Conservation (phyloP, 768 basidiomycete species). For the Candolleomyces aberdarensis region DNA sequence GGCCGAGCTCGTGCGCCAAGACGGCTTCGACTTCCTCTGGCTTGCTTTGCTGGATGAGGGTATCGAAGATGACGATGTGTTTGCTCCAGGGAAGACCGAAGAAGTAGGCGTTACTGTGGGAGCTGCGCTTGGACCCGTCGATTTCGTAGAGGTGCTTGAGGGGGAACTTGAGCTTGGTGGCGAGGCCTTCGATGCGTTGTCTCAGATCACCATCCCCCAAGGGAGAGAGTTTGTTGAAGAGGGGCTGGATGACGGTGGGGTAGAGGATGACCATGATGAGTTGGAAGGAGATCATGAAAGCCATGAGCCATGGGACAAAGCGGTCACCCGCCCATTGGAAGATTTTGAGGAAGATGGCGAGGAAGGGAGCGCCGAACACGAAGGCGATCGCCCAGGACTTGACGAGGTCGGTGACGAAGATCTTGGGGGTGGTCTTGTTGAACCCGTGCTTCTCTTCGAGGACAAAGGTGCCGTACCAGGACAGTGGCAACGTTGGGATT, state of each 20-base stretch:
- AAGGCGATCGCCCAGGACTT: conserved; percentile 76
- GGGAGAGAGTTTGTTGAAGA: conserved; percentile 97
- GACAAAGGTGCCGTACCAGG: conserved; percentile 86
- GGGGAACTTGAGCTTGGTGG: conserved; percentile 84
- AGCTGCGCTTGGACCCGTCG: conserved; percentile 93
- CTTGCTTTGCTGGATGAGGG: conserved; percentile 87
- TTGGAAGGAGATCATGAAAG: conserved; percentile 82
- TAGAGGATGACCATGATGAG: conserved; percentile 79
- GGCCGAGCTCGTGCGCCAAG: conserved; percentile 91
- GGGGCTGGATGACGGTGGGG: conserved; percentile 86
- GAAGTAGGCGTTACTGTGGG: conserved; percentile 98
- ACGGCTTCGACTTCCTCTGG: conserved; percentile 96
- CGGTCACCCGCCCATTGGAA: conserved; percentile 92
- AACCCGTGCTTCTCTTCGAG: conserved; percentile 95
- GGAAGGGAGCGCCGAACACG: conserved; percentile 78
- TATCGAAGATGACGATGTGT: conserved; percentile 97
- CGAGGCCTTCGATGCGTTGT: conserved; percentile 71
- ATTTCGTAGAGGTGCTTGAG: conserved; percentile 95
- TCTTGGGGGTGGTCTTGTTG: conserved; percentile 82
- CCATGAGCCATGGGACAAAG: conserved; percentile 93
- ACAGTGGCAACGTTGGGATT: conserved; percentile 70
- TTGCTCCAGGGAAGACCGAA: conserved; percentile 96
- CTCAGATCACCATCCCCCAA: conserved; percentile 77
- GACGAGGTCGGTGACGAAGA: conserved; percentile 78
- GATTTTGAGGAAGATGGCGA: conserved; percentile 83